These are phyloP conservation scores for Xylona heveae DNA, from an alignment of 495 filamentous ascomycete species.

Conservation along the genomic window DNA sequence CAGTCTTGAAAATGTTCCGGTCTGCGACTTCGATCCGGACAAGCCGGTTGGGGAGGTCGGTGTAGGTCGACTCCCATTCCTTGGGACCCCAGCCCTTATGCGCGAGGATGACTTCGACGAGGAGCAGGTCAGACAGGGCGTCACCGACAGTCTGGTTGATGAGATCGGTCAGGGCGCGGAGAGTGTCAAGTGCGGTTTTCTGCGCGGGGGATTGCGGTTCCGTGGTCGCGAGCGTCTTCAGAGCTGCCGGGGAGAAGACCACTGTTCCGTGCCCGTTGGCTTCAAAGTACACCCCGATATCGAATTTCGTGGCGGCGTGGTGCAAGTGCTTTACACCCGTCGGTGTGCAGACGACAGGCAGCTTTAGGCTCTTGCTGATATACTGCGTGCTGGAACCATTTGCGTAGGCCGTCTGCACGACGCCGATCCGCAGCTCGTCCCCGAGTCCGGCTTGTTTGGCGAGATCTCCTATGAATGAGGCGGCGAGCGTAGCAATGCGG, in stretches of 20 bases:
- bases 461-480: slow-evolving; percentile 83
- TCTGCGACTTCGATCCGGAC: slow-evolving; percentile 77
- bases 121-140: slow-evolving; percentile 84
- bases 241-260: slow-evolving; percentile 67
- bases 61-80: slow-evolving; percentile 87
- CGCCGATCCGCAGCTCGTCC: slow-evolving; percentile 65
- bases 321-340: slow-evolving; percentile 97
- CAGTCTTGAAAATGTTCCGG: slow-evolving; percentile 70
- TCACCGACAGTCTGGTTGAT: slow-evolving; percentile 98
- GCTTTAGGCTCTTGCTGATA: slow-evolving; percentile 65
- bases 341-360: slow-evolving; percentile 79
- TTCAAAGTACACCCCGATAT: slow-evolving; percentile 95
- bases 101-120: slow-evolving; percentile 86
- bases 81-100: slow-evolving; percentile 81
- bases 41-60: slow-evolving; percentile 89
- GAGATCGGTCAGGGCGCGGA: slow-evolving; percentile 60
- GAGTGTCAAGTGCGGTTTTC: slow-evolving; percentile 58
- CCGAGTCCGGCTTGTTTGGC: slow-evolving; percentile 56
- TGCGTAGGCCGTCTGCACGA: slow-evolving; percentile 94
- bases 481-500: slow-evolving; percentile 85
- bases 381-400: slow-evolving; percentile 92
- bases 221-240: slow-evolving; percentile 50
- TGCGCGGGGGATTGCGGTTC: slow-evolving; percentile 84
- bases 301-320: slow-evolving; percentile 76
- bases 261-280: slow-evolving; percentile 96